phyloP scores from a whole-genome alignment of 257 asterid species.

The Solanum okadae region DNA sequence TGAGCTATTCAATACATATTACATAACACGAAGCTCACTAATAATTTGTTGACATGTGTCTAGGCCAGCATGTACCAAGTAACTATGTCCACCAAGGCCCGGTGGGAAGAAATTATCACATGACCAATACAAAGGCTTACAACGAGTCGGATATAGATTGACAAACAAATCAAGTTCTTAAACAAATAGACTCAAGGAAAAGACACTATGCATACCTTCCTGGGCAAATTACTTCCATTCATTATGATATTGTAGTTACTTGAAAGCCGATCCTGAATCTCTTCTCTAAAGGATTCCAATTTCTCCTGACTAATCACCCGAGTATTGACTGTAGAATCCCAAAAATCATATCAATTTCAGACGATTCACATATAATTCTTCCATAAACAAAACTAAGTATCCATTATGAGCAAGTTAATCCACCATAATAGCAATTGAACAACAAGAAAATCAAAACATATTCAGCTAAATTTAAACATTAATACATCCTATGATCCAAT shows the following conservation, averaged over 20 bases:
- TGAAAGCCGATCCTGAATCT: constrained; percentile 41
- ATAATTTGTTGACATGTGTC: neutral
- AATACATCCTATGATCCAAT: too few species aligned
- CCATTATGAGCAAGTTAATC: neutral
- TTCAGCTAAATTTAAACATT: neutral
- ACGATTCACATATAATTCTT: neutral
- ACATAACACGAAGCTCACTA: neutral
- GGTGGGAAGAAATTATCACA: too few species aligned
- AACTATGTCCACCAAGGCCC: neutral
- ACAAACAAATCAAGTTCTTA: neutral
- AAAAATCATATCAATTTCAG: neutral
- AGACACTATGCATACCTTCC: constrained; percentile 25
- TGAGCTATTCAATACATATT: neutral
- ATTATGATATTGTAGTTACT: constrained; percentile 72
- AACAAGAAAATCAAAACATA: neutral
- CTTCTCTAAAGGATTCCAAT: constrained; percentile 24
- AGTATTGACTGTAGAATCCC: constrained; percentile 49
- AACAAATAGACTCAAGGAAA: neutral
- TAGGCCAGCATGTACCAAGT: neutral
- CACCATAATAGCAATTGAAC: neutral
- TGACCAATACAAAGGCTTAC: neutral
- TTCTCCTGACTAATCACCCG: constrained; percentile 68
- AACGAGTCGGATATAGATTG: neutral
- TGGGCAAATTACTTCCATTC: constrained; percentile 58
- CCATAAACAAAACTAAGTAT: neutral